These are phyloP conservation scores for Phoma sp. DNA, from an alignment of 2,329 filamentous ascomycete genomes.

Conservation along the genomic window DNA sequence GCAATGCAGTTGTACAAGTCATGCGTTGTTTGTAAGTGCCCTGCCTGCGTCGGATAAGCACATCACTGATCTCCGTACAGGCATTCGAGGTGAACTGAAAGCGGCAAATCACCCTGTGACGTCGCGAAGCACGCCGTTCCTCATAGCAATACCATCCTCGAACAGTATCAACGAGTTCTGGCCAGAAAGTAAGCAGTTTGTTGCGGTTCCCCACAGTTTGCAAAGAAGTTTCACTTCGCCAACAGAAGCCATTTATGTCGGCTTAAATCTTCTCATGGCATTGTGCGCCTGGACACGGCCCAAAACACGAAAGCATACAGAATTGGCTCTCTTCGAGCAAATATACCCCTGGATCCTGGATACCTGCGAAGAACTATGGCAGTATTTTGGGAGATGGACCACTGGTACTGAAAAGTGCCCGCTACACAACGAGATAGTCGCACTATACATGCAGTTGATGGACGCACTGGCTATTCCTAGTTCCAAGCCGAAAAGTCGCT, in stretches of 20 bases:
- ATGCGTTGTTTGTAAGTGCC: constrained; percentile 49
- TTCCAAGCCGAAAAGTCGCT: constrained; percentile 1
- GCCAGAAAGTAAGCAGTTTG: constrained; percentile 47
- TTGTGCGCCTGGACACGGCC: constrained; percentile 10
- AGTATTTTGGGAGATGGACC: constrained; percentile 31
- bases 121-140: constrained; percentile 24
- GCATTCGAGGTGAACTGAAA: constrained; percentile 54
- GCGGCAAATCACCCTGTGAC: constrained; percentile 25
- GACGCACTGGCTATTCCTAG: constrained; percentile 21
- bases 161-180: constrained; percentile 48
- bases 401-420: constrained; percentile 11
- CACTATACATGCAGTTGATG: constrained; percentile 34
- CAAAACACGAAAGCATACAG: not conserved
- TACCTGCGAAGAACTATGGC: constrained; percentile 33
- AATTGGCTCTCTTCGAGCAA: constrained; percentile 19
- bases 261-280: constrained; percentile 33
- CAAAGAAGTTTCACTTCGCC: constrained; percentile 42
- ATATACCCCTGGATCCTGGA: constrained; percentile 38
- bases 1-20: constrained; percentile 49
- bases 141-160: constrained; percentile 48
- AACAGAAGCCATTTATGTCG: constrained; percentile 34
- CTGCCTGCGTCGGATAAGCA: not conserved
- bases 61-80: constrained; percentile 40
- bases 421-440: constrained; percentile 29
- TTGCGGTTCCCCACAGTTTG: constrained; percentile 51